Base-by-base conservation (phyloP, 1,284 basidiomycete genomes). In the Heliocybe sulcata region DNA sequence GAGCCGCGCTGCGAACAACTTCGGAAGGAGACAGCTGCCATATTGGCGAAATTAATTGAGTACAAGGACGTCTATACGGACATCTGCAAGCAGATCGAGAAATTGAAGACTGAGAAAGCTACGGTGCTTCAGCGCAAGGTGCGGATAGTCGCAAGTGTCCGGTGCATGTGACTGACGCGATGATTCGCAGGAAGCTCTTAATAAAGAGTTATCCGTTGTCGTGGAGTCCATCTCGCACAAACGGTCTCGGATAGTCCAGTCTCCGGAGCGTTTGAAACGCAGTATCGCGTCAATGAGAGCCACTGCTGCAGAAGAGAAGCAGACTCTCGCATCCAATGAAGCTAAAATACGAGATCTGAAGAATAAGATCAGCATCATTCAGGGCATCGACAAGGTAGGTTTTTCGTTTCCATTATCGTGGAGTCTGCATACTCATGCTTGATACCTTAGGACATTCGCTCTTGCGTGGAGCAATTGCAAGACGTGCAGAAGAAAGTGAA, bases 251-350 rank as follows among this genome's bases (percentile, higher is more conserved):
- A 86, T 95, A 56, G 91, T 95, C 1, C 90, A 91, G 62, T 92
- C 90, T 0, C 92, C 92, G 0, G 92, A 95, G 48, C 80, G 92
- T 35, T 87, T 94, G 62, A 87, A 85, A 66, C 82, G 85, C 54
- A 86, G 83, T 47, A 94, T 95, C 57, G 70, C 77, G 14, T 77
- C 81, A 25, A 92, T 94, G 87, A 77, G 79, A 2, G 64, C 71
- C 9, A 81, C 78, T 0, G 81, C 79, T 0, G 66, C 77, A 55
- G 80, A 85, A 61, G 79, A 87, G 61, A 81, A 87, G 70, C 80
- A 77, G 55, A 75, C 75, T 0, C 74, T 89, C 14, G 72, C 77
- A 0, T 68, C 76, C 56, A 79, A 85, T 56, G 87, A 92, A 62
- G 74, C 76, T 16, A 92, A 92, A 69, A 76, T 82, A 1, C 74